phyloP scores from a whole-genome alignment of 208 protist species.

The Trypanosoma scelopori region DNA sequence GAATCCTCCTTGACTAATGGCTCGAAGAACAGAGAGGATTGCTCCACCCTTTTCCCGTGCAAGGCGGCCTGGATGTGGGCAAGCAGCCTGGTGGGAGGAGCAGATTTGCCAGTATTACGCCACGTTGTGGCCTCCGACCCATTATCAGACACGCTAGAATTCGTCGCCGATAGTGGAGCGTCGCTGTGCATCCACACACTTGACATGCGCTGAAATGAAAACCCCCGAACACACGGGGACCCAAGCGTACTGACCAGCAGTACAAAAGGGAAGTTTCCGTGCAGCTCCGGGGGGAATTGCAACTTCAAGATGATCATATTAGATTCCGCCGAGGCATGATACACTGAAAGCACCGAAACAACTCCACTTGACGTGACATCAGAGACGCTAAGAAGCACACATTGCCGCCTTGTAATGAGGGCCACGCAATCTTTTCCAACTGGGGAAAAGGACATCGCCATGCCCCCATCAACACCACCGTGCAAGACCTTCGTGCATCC shows the following conservation, averaged over 20 bases:
- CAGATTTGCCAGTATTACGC: not conserved
- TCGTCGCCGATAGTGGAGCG: not conserved
- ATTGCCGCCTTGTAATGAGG: slow-evolving; percentile 14
- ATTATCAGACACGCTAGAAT: not conserved
- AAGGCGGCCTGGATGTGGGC: slow-evolving; percentile 8
- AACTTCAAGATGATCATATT: slow-evolving; percentile 15
- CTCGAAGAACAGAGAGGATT: not conserved
- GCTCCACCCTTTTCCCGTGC: not conserved
- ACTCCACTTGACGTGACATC: not conserved
- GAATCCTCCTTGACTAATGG: slow-evolving; percentile 1
- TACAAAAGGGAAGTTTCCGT: slow-evolving; percentile 19
- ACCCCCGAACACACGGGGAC: slow-evolving; percentile 1
- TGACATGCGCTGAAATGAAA: slow-evolving; percentile 20
- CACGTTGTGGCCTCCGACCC: not conserved
- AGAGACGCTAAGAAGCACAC: slow-evolving; percentile 12
- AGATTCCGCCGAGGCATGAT: not conserved
- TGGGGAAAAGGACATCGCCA: not conserved
- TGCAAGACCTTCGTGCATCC: slow-evolving; percentile 1
- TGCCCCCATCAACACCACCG: not conserved
- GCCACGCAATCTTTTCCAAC: slow-evolving; percentile 1
- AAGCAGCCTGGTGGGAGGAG: not conserved
- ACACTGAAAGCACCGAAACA: slow-evolving; percentile 17
- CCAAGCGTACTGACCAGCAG: slow-evolving; percentile 17
- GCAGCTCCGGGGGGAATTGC: slow-evolving; percentile 11
- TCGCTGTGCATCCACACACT: not conserved